Conservation (phyloP, 352 stramenopile species). For the Pythium sukuiense region DNA sequence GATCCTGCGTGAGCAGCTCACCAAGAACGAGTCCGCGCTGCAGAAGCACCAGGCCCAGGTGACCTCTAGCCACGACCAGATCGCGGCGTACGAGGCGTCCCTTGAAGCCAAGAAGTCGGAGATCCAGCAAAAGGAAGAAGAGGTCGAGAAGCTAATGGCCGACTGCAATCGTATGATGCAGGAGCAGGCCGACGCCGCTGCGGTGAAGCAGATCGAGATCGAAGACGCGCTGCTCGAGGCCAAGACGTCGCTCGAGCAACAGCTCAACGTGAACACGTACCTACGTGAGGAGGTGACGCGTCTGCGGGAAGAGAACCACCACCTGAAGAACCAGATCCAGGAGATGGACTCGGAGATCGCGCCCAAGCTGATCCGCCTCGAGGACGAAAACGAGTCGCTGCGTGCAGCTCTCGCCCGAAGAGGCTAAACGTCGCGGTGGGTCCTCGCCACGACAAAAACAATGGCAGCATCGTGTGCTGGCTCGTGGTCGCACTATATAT, state of each 20-base stretch:
- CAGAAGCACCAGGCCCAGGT: constrained; percentile 76
- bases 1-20: constrained; percentile 58
- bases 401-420: constrained; percentile 29
- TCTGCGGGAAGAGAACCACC: constrained; percentile 80
- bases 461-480: no score
- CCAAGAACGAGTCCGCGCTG: constrained; percentile 69
- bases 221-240: constrained; percentile 81
- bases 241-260: constrained; percentile 85
- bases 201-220: constrained; percentile 82
- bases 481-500: not conserved
- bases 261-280: constrained; percentile 86
- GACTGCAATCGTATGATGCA: constrained; percentile 88
- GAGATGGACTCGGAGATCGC: constrained; percentile 86
- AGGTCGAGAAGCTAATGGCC: constrained; percentile 80
- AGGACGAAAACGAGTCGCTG: constrained; percentile 86
- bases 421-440: constrained; percentile 6
- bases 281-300: constrained; percentile 76
- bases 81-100: constrained; percentile 63
- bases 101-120: constrained; percentile 62
- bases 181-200: constrained; percentile 73
- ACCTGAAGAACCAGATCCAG: constrained; percentile 86
- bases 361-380: constrained; percentile 73
- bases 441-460: no score
- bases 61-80: constrained; percentile 59
- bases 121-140: constrained; percentile 69